A percentile compares a stretch with the other conserved stretches of the same genome.
These are phyloP conservation scores for Claviceps monticola DNA, from an alignment of 2,329 filamentous ascomycete species.

Conservation along the genomic window DNA sequence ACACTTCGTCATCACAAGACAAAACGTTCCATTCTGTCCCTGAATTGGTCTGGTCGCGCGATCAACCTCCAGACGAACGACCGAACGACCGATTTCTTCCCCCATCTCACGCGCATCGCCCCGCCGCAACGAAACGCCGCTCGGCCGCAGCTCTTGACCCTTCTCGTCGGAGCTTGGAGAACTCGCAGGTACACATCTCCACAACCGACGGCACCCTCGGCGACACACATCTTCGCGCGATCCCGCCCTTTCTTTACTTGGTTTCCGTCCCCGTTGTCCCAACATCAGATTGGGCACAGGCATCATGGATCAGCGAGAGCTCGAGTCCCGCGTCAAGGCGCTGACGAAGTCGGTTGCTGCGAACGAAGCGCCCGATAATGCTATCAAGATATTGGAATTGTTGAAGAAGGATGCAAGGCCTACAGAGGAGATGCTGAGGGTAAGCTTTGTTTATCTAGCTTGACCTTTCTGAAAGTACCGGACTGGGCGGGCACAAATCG, in stretches of 20 bases:
- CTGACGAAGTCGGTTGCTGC: constrained; percentile 65
- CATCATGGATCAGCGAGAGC: constrained; percentile 67
- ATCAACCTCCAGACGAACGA: neutral
- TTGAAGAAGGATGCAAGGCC: constrained; percentile 70
- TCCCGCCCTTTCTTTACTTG: neutral
- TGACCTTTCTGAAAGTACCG: too few relatives aligned
- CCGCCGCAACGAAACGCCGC: neutral
- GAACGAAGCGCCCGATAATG: constrained; percentile 58
- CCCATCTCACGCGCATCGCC: neutral
- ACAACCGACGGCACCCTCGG: neutral
- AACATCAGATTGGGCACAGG: neutral
- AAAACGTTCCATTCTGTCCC: neutral
- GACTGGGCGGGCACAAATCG: too few relatives aligned
- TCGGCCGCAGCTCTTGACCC: neutral
- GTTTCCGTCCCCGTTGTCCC: neutral
- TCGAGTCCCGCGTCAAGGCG: constrained; percentile 62
- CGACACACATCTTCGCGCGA: neutral
- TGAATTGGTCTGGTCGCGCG: neutral
- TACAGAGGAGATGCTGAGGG: constrained; percentile 79
- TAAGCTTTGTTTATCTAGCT: constrained; percentile 23
- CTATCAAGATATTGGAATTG: constrained; percentile 61
- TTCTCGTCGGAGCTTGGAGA: neutral
- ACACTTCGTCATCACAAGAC: neutral
- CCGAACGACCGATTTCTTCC: neutral
- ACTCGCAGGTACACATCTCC: neutral